Conservation (phyloP, 2,329 filamentous ascomycete species). For the Penicillium sp. region DNA sequence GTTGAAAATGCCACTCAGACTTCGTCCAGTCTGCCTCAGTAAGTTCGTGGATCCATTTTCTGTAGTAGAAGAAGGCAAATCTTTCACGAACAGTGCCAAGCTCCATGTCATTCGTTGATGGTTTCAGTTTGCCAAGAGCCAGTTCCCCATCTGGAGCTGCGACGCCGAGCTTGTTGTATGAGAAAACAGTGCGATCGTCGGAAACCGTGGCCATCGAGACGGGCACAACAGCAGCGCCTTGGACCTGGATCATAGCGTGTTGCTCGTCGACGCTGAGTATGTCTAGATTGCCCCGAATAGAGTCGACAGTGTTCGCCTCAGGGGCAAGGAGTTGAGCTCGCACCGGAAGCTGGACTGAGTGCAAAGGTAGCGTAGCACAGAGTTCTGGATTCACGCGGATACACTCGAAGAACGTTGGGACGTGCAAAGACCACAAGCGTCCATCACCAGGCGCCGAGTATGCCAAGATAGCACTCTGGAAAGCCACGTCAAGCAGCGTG, state of each 20-base stretch:
- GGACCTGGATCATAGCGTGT: neutral
- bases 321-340: too few species aligned
- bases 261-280: neutral
- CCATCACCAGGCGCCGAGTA: constrained; percentile 19
- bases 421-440: constrained; percentile 15
- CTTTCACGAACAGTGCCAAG: neutral
- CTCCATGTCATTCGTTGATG: neutral
- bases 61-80: neutral
- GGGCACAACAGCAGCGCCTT: neutral
- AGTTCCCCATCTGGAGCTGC: neutral
- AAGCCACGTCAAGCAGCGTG: constrained; percentile 20
- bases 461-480: constrained; percentile 21
- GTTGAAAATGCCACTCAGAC: neutral
- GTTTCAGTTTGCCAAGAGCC: neutral
- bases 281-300: neutral
- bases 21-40: neutral
- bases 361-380: neutral
- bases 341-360: neutral
- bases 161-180: neutral
- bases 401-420: constrained; percentile 15
- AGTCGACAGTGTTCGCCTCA: neutral
- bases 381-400: constrained; percentile 10
- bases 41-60: neutral
- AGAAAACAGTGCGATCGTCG: neutral
- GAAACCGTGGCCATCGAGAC: neutral